Conservation (phyloP, 495 filamentous ascomycete genomes). For the Trichoderma asperelloides region DNA sequence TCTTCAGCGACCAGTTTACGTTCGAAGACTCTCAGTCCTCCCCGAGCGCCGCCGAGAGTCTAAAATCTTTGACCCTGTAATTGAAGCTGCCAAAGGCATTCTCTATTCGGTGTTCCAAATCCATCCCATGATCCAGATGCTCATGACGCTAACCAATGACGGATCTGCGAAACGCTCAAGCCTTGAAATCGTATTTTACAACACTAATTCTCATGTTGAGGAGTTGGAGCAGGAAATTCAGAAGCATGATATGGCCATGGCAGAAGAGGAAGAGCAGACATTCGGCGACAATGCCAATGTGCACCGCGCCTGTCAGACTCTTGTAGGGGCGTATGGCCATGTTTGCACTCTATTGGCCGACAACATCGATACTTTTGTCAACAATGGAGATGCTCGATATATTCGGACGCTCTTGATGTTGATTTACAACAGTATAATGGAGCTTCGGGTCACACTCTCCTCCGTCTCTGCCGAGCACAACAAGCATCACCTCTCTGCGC, state of each 20-base stretch:
- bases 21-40: slow-evolving; percentile 71
- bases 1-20: slow-evolving; percentile 48
- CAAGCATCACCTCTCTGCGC: neutral
- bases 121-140: slow-evolving; percentile 62
- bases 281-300: slow-evolving; percentile 57
- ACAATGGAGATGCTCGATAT: slow-evolving; percentile 67
- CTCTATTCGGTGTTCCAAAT: slow-evolving; percentile 77
- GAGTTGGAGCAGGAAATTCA: slow-evolving; percentile 66
- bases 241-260: slow-evolving; percentile 45
- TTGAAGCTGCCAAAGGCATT: slow-evolving; percentile 79
- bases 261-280: slow-evolving; percentile 37
- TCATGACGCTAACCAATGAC: slow-evolving; percentile 62
- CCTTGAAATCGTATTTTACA: slow-evolving; percentile 70
- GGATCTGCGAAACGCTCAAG: slow-evolving; percentile 58
- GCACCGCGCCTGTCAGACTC: slow-evolving; percentile 54
- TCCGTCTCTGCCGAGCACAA: slow-evolving; percentile 1
- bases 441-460: slow-evolving; percentile 48
- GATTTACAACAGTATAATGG: slow-evolving; percentile 71
- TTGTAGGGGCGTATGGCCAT: slow-evolving; percentile 67
- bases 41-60: slow-evolving; percentile 68
- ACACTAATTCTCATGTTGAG: slow-evolving; percentile 64
- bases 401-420: slow-evolving; percentile 72
- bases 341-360: slow-evolving; percentile 61
- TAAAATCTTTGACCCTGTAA: slow-evolving; percentile 49
- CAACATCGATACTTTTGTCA: slow-evolving; percentile 60